Evolutionary conservation across 371 early-diverging fungal genomes (phyloP).

Genomic region (Actinomucor elegans): DNA sequence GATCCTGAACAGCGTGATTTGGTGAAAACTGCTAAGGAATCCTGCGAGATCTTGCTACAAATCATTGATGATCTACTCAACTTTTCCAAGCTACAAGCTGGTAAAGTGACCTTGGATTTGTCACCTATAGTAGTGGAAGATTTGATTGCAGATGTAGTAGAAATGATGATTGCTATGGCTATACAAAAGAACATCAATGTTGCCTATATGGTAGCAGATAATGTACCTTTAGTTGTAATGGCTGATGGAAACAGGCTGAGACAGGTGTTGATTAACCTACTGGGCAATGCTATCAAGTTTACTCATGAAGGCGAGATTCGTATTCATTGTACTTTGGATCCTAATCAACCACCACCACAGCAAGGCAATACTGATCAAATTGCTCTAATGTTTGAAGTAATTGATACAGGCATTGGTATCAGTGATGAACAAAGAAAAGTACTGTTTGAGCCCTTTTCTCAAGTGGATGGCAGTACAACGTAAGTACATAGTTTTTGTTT

Average conservation of each 20-base stretch:
- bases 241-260: conserved; percentile 50
- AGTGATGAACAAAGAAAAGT: conserved; percentile 56
- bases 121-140: conserved; percentile 53
- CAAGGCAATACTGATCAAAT: conserved; percentile 16
- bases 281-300: conserved; percentile 53
- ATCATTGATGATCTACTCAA: conserved; percentile 66
- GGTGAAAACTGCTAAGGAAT: conserved; percentile 59
- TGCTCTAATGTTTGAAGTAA: conserved; percentile 35
- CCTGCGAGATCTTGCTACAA: conserved; percentile 58
- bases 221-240: conserved; percentile 38
- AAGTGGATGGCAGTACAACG: conserved; percentile 62
- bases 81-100: conserved; percentile 65
- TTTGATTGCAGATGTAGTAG: conserved; percentile 55
- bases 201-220: conserved; percentile 38
- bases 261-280: conserved; percentile 41
- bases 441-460: conserved; percentile 58
- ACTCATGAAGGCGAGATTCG: conserved; percentile 57
- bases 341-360: background rate
- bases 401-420: conserved; percentile 59
- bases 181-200: conserved; percentile 52
- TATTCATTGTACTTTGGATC: conserved; percentile 39
- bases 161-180: conserved; percentile 53
- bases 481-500: no score
- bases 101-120: conserved; percentile 56
- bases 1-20: conserved; percentile 58